These are phyloP conservation scores for Termitomyces sp. DNA, from an alignment of 768 basidiomycete genomes.

Conservation along the genomic window DNA sequence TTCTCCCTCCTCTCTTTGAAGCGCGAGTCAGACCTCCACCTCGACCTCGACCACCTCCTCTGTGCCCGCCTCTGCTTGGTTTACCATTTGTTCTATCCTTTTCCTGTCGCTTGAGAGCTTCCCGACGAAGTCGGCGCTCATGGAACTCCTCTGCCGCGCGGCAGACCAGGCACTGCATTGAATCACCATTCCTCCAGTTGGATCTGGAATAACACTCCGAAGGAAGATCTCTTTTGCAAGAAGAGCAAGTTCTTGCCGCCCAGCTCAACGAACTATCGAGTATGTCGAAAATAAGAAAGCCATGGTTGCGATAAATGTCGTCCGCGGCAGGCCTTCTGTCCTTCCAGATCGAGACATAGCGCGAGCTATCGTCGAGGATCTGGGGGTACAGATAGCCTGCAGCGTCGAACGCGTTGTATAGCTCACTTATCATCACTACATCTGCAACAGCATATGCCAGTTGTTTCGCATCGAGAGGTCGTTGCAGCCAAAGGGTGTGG, in stretches of 20 bases:
- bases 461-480: not conserved
- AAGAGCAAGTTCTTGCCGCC: not conserved
- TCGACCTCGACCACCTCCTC: too few relatives aligned
- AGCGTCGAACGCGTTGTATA: not conserved
- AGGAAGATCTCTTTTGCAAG: not conserved
- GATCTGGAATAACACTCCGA: not conserved
- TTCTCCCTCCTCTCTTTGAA: not conserved
- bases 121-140: not conserved
- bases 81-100: not conserved
- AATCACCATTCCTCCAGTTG: not conserved
- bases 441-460: constrained; percentile 6
- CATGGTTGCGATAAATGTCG: constrained; percentile 4
- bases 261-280: not conserved
- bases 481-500: constrained; percentile 4
- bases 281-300: constrained; percentile 4
- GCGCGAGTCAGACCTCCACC: not conserved
- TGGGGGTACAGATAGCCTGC: constrained; percentile 4
- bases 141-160: not conserved
- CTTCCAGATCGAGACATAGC: constrained; percentile 9
- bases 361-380: constrained; percentile 3
- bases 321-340: not conserved
- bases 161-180: constrained; percentile 3
- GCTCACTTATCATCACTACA: constrained; percentile 4
- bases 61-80: not conserved
- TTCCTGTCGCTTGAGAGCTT: not conserved